Evolutionary conservation across 352 stramenopile genomes (phyloP), one percentile per base, ranked within the genome.

Genomic region (Phytophthora hybrid): DNA sequence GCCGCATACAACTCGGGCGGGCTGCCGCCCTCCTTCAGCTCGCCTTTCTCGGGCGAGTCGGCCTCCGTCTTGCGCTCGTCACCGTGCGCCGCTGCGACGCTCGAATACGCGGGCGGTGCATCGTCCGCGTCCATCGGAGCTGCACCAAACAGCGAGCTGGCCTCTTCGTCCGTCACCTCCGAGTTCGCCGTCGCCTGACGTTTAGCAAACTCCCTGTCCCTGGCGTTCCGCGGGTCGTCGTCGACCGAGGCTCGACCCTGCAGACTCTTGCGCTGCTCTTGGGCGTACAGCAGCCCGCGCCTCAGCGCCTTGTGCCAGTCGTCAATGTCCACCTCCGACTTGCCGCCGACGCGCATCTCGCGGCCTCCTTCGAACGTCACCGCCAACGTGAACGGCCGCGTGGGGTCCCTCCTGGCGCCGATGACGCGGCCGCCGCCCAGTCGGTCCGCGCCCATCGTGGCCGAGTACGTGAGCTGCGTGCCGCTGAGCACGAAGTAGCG

Each of bases 401-500:
- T 87, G n/a, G 79, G 67, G 55, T 93, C 87, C 44, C 83, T 83
- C 23, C 76, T 85, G 14, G 81, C 80, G 1, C 82, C 87, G 19
- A 91, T 79, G 31, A 96, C 79, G 13, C 75, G 78, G 23, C 87
- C 82, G 14, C 82, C 81, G 13, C 76, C 84, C 11, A 94, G 73
- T 23, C 74, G 62, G 21, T 88, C 65, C 4, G 77, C 71, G 5
- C 80, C 80, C 59, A 93, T 87, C 10, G 87, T 74, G 37, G 79
- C 73, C 16, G 78, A 85, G 76, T 95, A 95, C 49, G 77, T 84
- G n/a, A 96, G 68, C 21, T 85, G 70, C 31, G 79, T 85, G 11
- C 88, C 83, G 26, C 85, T 78, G 0, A 94, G 72, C 31, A 92
- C 84, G 69, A 95, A 93, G 60, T 90, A 93, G 51, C 83, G 82